Evolutionary conservation across 768 basidiomycete genomes (phyloP).

Genomic region (Melanogaster broomeanus): DNA sequence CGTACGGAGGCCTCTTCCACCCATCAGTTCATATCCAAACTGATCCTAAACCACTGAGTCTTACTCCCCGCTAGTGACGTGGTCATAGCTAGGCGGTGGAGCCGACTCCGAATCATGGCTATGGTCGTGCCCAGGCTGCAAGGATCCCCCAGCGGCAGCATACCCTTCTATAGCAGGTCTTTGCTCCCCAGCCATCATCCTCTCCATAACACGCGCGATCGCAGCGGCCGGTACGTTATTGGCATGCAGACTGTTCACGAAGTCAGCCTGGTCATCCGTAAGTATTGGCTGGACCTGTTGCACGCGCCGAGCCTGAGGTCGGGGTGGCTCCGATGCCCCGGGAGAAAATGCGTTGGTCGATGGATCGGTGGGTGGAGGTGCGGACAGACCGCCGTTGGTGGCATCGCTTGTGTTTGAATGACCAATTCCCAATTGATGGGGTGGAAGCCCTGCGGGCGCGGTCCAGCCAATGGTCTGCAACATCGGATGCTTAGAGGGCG

Average conservation of each 20-base stretch:
- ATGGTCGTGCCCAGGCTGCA: not conserved
- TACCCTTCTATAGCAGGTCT: conserved; percentile 4
- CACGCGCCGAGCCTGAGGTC: too few relatives aligned
- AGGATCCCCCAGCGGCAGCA: not conserved
- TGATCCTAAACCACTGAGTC: too few relatives aligned
- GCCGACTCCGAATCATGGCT: conserved; percentile 4
- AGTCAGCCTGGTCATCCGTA: conserved; percentile 19
- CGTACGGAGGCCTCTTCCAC: too few relatives aligned
- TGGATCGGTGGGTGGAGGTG: not conserved
- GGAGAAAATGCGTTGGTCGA: not conserved
- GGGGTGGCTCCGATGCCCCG: not conserved
- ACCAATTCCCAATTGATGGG: not conserved
- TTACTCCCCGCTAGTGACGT: not conserved
- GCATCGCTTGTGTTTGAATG: not conserved
- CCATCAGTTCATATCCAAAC: too few relatives aligned
- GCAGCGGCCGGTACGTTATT: too few relatives aligned
- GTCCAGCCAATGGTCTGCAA: not conserved
- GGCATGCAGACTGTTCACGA: too few relatives aligned
- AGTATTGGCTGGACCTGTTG: conserved; percentile 12
- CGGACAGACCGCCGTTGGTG: not conserved
- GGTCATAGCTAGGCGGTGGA: conserved; percentile 16
- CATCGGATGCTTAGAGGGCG: not conserved
- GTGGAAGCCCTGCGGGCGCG: not conserved
- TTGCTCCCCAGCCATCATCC: too few relatives aligned
- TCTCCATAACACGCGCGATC: too few relatives aligned